Evolutionary conservation across 2,329 filamentous ascomycete genomes (phyloP), one percentile per base, ranked within the genome.

Genomic region (Penicillium sp.): DNA sequence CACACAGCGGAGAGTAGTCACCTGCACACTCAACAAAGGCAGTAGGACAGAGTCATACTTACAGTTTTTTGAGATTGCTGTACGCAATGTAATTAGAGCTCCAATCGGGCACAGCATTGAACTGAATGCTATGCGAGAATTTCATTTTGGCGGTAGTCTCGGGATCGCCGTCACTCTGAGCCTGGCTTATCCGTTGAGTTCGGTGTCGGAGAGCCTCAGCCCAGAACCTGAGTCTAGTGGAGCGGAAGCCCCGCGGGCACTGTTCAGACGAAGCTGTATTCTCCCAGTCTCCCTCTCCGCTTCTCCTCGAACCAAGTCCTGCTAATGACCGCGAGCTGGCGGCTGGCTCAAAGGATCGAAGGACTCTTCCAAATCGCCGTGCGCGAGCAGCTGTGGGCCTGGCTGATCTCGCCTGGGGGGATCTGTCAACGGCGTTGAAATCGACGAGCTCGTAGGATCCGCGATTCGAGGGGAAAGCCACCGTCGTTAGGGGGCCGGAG

Each of bases 51-150:
- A 16, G 46, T n/a, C 42, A 57, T 22, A 83, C 90, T 73, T 78
- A 96, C 92, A 97, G 85, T 83, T 99, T 99, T 84, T 99, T 99
- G 70, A 99, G 85, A 74, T 97, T 98, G 81, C 93, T 97, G 80
- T 99, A 99, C 62, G 93, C 91, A 74, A 99, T 96, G 79, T 99
- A 99, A 79, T 98, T 88, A 72, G 89, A 93, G 82, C 92, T 97
- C 95, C 95, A 99, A 80, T 99, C 95, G n/a, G 95, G 95, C 70
- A 99, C 95, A 65, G 95, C 93, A 82, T 99, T 99, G 82, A 99
- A 99, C 83, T 99, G 95, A 71, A 99, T 89, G 80, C 94, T 98
- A 78, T 99, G 95, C 19, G 94, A 98, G 84, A 99, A 99, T 89
- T 98, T 98, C 95, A 99, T 99, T 75, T 92, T 91, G 87, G 90